Percentiles rank a stretch among this genome's conserved stretches.
Evolutionary conservation across 2,329 filamentous ascomycete species (phyloP).

Genomic region (Ustulina deusta): DNA sequence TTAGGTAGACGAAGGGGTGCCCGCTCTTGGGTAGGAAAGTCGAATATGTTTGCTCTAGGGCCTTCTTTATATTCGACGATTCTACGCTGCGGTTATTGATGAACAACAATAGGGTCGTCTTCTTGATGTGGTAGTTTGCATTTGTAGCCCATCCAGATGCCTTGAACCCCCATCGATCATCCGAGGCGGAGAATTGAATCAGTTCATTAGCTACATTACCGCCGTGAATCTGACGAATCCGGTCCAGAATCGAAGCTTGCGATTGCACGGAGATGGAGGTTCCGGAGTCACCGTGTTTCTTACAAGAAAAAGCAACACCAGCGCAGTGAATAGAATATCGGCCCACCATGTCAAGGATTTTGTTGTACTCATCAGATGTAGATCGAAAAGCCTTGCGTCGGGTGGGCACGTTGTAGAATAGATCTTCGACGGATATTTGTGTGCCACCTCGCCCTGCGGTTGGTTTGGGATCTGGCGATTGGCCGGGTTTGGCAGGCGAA

Average conservation of each 20-base stretch:
- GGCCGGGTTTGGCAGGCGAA: conserved; percentile 85
- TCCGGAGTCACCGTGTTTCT: conserved; percentile 91
- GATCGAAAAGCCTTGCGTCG: conserved; percentile 91
- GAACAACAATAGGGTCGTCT: conserved; percentile 87
- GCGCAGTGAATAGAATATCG: conserved; percentile 92
- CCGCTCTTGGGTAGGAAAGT: conserved; percentile 91
- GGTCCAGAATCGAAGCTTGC: conserved; percentile 78
- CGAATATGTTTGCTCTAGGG: conserved; percentile 89
- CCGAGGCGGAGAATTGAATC: conserved; percentile 77
- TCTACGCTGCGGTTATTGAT: conserved; percentile 97
- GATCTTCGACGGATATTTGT: conserved; percentile 94
- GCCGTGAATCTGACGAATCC: conserved; percentile 92
- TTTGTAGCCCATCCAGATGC: conserved; percentile 86
- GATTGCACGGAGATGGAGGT: conserved; percentile 84
- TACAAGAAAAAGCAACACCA: conserved; percentile 94
- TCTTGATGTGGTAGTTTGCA: conserved; percentile 94
- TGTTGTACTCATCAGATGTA: conserved; percentile 93
- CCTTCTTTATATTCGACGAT: conserved; percentile 87
- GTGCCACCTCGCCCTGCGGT: conserved; percentile 90
- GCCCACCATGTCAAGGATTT: conserved; percentile 94
- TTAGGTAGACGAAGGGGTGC: conserved; percentile 93
- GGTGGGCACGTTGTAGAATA: conserved; percentile 96
- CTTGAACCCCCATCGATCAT: conserved; percentile 85
- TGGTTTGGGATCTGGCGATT: conserved; percentile 85
- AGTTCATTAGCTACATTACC: conserved; percentile 88